A percentile compares a stretch with the other conserved stretches of the same genome.
Evolutionary conservation across 2,329 filamentous ascomycete genomes (phyloP).

Genomic region (Aspergillus clavatus): DNA sequence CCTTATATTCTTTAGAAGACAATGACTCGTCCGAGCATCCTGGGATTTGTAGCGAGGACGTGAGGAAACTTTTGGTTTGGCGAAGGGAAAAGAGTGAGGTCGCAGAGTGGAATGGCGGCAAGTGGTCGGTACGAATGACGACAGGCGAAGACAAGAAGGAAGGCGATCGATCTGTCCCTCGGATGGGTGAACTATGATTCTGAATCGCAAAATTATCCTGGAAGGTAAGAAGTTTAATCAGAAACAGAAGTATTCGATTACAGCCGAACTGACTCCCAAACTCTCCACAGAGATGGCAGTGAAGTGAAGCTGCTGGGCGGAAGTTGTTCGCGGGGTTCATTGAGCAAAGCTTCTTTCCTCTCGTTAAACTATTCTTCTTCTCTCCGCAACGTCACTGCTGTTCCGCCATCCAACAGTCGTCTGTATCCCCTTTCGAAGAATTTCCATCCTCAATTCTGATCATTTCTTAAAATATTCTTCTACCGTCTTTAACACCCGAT

Average conservation of each 20-base stretch:
- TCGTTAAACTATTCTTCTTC: constrained; percentile 1
- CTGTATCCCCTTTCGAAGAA: too few relatives aligned
- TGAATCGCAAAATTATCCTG: background rate
- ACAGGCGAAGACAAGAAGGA: background rate
- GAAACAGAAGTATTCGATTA: too few relatives aligned
- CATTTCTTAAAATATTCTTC: too few relatives aligned
- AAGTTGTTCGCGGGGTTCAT: background rate
- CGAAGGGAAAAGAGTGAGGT: background rate
- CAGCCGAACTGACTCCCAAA: too few relatives aligned
- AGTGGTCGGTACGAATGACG: constrained; percentile 5
- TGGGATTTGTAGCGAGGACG: background rate
- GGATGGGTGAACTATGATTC: background rate
- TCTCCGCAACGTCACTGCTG: background rate
- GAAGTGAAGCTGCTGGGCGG: background rate
- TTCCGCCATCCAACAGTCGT: background rate
- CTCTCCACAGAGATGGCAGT: too few relatives aligned
- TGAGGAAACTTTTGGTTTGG: background rate
- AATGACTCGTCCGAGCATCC: constrained; percentile 8
- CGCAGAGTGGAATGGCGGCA: background rate
- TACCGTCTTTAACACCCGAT: too few relatives aligned
- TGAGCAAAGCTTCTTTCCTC: too few relatives aligned
- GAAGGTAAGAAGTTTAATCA: background rate
- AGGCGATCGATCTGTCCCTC: background rate
- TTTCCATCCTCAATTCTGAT: too few relatives aligned
- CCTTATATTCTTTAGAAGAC: constrained; percentile 5